Percentiles rank a stretch among this genome's conserved stretches.
Conservation (phyloP, 192 early-diverging fungal genomes). For the Chytriomyces sp. region DNA sequence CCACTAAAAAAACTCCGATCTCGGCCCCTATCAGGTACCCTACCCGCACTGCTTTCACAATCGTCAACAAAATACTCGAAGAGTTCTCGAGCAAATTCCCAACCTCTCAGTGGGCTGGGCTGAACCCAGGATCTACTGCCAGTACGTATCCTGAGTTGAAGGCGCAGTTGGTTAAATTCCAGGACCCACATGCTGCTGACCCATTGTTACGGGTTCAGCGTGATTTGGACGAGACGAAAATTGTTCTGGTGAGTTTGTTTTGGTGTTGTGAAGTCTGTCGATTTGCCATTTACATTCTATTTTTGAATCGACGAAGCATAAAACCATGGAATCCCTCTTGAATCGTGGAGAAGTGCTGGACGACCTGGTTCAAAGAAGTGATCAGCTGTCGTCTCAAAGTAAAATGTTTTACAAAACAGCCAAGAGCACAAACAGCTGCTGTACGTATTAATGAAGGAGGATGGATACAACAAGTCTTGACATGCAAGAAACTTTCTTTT, state of each 20-base stretch:
- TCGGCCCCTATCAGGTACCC: constrained; percentile 63
- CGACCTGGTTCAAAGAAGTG: constrained; percentile 79
- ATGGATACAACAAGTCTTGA: no score
- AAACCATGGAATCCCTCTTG: constrained; percentile 90
- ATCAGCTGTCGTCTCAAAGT: constrained; percentile 83
- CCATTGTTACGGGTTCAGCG: constrained; percentile 91
- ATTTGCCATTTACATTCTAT: neutral
- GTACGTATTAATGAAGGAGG: constrained; percentile 3
- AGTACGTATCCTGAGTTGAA: constrained; percentile 72
- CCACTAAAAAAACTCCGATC: no score
- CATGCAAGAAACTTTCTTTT: no score
- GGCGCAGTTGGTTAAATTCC: constrained; percentile 76
- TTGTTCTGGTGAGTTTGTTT: constrained; percentile 70
- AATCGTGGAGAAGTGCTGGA: constrained; percentile 91
- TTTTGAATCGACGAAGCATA: constrained; percentile 60
- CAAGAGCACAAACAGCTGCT: constrained; percentile 54
- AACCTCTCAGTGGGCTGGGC: constrained; percentile 46
- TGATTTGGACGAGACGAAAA: constrained; percentile 97
- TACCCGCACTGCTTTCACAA: constrained; percentile 81
- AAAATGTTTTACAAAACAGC: constrained; percentile 98
- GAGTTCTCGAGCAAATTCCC: constrained; percentile 79
- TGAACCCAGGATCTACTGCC: constrained; percentile 47
- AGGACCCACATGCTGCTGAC: constrained; percentile 92
- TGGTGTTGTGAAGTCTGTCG: neutral
- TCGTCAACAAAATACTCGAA: constrained; percentile 84